A percentile compares a stretch with the other conserved stretches of the same genome.
Conservation (phyloP, 2,329 filamentous ascomycete genomes). For the Colletotrichum paranaense region DNA sequence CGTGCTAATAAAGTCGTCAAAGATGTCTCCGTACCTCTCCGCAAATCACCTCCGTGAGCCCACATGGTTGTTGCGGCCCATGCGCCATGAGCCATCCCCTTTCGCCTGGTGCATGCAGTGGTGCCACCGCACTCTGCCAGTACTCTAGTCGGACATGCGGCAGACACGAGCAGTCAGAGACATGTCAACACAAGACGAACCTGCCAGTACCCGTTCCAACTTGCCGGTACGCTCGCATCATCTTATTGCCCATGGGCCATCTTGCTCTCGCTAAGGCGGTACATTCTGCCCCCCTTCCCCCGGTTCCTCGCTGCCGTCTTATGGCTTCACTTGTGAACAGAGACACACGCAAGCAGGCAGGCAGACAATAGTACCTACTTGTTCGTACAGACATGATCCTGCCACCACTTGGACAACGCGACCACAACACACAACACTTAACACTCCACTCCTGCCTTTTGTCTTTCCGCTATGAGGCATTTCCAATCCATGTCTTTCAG, state of each 20-base stretch:
- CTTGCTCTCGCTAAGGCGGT: slow-evolving; percentile 26
- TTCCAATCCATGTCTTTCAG: slow-evolving; percentile 33
- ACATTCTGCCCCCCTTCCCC: slow-evolving; percentile 14
- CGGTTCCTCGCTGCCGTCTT: not conserved
- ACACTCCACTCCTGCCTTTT: slow-evolving; percentile 25
- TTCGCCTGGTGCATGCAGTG: not conserved
- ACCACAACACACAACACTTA: slow-evolving; percentile 7
- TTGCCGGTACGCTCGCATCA: slow-evolving; percentile 32
- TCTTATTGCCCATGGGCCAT: slow-evolving; percentile 2
- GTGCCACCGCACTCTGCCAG: not conserved
- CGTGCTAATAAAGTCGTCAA: not conserved
- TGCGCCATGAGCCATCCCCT: not conserved
- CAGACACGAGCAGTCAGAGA: slow-evolving; percentile 9
- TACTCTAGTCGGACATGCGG: slow-evolving; percentile 13
- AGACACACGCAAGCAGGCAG: not conserved
- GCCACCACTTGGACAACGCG: slow-evolving; percentile 24
- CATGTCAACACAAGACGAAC: slow-evolving; percentile 30
- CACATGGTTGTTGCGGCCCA: not conserved
- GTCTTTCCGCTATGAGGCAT: slow-evolving; percentile 33
- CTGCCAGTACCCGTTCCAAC: slow-evolving; percentile 23
- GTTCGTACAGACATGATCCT: slow-evolving; percentile 28
- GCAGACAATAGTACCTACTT: not conserved
- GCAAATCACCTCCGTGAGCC: not conserved
- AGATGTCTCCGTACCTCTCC: not conserved
- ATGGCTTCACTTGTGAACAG: slow-evolving; percentile 8